Base-by-base conservation (phyloP, 805 yeast genomes). In the Starmerella lactis-condensi region DNA sequence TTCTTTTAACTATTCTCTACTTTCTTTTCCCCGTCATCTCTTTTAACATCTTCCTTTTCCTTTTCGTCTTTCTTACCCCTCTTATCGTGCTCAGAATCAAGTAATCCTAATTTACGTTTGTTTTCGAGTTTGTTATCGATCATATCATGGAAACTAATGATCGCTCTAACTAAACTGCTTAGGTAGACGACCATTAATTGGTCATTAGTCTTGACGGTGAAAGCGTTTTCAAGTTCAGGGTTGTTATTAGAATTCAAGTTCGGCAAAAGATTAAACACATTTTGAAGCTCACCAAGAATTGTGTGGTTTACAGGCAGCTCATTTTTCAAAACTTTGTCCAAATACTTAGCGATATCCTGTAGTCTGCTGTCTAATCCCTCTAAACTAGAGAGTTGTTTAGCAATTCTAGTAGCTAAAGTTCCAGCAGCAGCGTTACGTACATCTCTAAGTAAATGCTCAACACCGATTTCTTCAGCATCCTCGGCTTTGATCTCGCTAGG, bases 401-500 rank as follows among this genome's bases (percentile, higher is more conserved):
- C 82, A 33, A 89, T 71, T 50, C 75, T 71, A 31, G 83, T 69
- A 2, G 95, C 74, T 37, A 89, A 65, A 29, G 75, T 75, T 7
- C 98, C 98, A 10, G 93, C 91, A 7, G 96, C 94, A 46, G 83
- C 94, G 51, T 85, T 95, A 47, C 95, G 70, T 16, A 82, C 81
- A 49, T 89, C 98, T 49, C 96, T 72, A 37, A 89, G 58, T 38
- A 89, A 58, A 53, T 89, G 99, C 54, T 89, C 99, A 10, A 89
- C 99, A 39, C 98, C 99, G 44, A 89, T 89, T 56, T 89, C 99
- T 57, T 89, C 99, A 7, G 98, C 98, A 52, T 89, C 99, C 51
- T 89, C 98, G 3, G 99, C 99, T 51, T 78, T 85, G 41, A 91
- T 81, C 18, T 69, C 62, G 10, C 94, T 78, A 8, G 96, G 94